Percentiles rank a stretch among this genome's conserved stretches.
These are phyloP conservation scores for Talaromyces atroroseus DNA, from an alignment of 2,329 filamentous ascomycete species.

Conservation along the genomic window DNA sequence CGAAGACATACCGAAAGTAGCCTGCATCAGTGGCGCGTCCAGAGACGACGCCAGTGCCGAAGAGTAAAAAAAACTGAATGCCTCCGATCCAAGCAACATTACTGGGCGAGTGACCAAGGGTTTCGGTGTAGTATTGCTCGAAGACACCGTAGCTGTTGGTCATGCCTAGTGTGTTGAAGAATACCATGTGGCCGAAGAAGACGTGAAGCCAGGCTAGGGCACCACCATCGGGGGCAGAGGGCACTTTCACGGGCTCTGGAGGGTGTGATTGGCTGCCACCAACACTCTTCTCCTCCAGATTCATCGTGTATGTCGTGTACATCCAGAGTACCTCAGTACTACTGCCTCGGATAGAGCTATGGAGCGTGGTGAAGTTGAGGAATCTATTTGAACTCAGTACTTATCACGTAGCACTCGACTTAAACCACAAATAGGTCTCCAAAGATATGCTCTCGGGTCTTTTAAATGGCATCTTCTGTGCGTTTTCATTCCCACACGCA, in stretches of 20 bases:
- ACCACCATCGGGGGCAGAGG: constrained; percentile 26
- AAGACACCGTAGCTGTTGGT: constrained; percentile 39
- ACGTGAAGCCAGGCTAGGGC: constrained; percentile 28
- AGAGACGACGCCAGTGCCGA: constrained; percentile 38
- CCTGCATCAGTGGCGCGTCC: constrained; percentile 41
- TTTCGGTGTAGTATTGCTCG: constrained; percentile 39
- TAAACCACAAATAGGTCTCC: too few relatives aligned
- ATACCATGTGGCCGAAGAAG: constrained; percentile 25
- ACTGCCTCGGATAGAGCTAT: too few relatives aligned
- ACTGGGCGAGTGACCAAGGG: constrained; percentile 27
- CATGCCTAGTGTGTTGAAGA: constrained; percentile 23
- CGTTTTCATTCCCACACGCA: neutral
- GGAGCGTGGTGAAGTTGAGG: too few relatives aligned
- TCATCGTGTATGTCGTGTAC: neutral
- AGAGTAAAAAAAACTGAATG: constrained; percentile 41
- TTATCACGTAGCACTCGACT: too few relatives aligned
- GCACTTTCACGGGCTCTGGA: neutral
- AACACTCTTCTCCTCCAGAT: neutral
- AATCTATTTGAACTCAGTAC: too few relatives aligned
- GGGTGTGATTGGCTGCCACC: neutral
- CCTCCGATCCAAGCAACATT: constrained; percentile 44
- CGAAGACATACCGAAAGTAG: constrained; percentile 29
- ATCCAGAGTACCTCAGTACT: neutral
- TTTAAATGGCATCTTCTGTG: too few relatives aligned
- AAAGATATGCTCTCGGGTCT: too few relatives aligned